Evolutionary conservation across 164 flowering plant genomes (phyloP).

Genomic region (Berberis thunbergii): DNA sequence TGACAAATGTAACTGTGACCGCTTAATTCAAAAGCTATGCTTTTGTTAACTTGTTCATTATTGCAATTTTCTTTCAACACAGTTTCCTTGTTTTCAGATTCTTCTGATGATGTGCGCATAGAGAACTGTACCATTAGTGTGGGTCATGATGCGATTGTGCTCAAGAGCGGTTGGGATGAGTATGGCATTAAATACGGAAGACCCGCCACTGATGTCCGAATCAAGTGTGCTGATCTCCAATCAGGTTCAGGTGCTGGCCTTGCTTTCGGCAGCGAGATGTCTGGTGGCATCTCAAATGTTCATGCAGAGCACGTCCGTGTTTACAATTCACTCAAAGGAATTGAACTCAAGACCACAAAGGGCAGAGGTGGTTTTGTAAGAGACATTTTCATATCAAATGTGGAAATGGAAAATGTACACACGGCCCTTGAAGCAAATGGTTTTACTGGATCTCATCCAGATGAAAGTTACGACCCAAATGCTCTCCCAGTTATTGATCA

Average conservation of each 20-base stretch:
- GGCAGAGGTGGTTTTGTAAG: constrained; percentile 61
- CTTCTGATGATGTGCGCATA: constrained; percentile 50
- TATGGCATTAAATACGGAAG: constrained; percentile 52
- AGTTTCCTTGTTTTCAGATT: constrained; percentile 36
- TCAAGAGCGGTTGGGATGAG: constrained; percentile 85
- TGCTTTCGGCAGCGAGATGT: constrained; percentile 71
- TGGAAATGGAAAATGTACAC: constrained; percentile 32
- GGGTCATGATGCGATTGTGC: constrained; percentile 52
- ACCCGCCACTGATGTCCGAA: constrained; percentile 43
- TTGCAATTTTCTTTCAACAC: neutral
- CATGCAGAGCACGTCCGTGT: constrained; percentile 30
- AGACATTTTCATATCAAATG: constrained; percentile 33
- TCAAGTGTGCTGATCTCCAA: constrained; percentile 31
- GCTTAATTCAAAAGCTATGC: too few species aligned
- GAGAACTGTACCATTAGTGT: constrained; percentile 51
- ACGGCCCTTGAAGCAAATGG: constrained; percentile 40
- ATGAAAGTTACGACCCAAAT: constrained; percentile 42
- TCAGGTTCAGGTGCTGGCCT: constrained; percentile 44
- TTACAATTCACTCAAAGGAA: constrained; percentile 32
- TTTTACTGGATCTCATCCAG: constrained; percentile 42
- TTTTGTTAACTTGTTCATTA: neutral
- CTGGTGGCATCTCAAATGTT: constrained; percentile 61
- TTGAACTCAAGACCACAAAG: constrained; percentile 36
- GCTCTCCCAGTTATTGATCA: constrained; percentile 41
- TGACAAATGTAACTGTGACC: too few species aligned